Base-by-base conservation (phyloP, 345 rosid species). In the Iberis pinnata region DNA sequence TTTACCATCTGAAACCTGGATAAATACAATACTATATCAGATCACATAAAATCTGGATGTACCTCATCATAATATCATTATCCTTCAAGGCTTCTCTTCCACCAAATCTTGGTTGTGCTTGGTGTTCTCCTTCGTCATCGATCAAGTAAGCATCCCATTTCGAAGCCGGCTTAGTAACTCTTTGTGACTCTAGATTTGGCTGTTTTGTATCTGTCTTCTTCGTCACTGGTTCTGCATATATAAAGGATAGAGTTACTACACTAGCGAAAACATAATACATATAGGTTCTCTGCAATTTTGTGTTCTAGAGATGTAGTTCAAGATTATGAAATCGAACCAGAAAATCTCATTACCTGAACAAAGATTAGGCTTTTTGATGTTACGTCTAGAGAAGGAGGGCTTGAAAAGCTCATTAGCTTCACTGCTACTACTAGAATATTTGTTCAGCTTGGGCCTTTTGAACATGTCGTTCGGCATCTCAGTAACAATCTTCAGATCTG, bases 1-100 rank as follows among this genome's bases (percentile, higher is more conserved):
- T 1, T 31, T 22, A 14, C 2, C 25, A 31, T 6, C 5, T 24
- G 29, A 9, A 6, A 1, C 4, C 35, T 20, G 1, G 4, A 19
- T 22, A 16, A 39, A 55, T 50, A 25, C 7, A 55, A 22, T 0
- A 19, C 11, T 4, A 8, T 12, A 16, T 25, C 4, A 35, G 10
- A n/a, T 71, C 62, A 80, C 62, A 63, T 41, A 61, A 81, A 89
- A 61, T 86, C 85, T 33, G 87, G 92, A 63, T 76, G 89, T 20
- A 76, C 63, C 32, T 85, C 89, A 9, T 88, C 97, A 41, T 85
- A 22, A 2, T 6, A 22, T 22, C 49, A 59, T 63, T 60, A 54
- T 63, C 60, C 48, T 64, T 58, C 42, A 19, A 43, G 1, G 7
- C 43, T 2, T 9, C 22, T 17, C 8, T 10, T 6, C 22, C 47